These are phyloP conservation scores for Metschnikowia orientalis DNA, from an alignment of 805 yeast species.

Conservation along the genomic window DNA sequence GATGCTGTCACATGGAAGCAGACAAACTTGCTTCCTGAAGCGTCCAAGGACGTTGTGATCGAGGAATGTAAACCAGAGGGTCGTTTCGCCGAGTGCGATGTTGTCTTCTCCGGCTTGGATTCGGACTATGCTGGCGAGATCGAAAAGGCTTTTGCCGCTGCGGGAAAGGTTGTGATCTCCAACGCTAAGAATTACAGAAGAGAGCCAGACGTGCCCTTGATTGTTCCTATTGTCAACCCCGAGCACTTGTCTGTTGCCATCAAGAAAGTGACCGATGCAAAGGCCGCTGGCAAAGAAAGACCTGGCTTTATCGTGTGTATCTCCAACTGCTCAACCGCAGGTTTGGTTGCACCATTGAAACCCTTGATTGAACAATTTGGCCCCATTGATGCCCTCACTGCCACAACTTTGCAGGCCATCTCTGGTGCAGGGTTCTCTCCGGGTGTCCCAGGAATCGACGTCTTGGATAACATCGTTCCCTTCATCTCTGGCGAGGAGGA, in stretches of 20 bases:
- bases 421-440: constrained; percentile 99
- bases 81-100: constrained; percentile 81
- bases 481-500: constrained; percentile 97
- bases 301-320: constrained; percentile 90
- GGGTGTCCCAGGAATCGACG: constrained; percentile 93
- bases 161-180: constrained; percentile 81
- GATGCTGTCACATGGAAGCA: constrained; percentile 96
- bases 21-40: constrained; percentile 71
- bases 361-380: constrained; percentile 91
- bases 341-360: constrained; percentile 91
- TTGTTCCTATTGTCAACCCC: constrained; percentile 93
- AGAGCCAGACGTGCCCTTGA: constrained; percentile 78
- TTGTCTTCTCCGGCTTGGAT: constrained; percentile 93
- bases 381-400: constrained; percentile 78
- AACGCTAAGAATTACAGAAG: constrained; percentile 97
- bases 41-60: constrained; percentile 60
- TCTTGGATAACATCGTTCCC: constrained; percentile 91
- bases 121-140: constrained; percentile 90
- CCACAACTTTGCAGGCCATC: constrained; percentile 94
- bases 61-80: constrained; percentile 70
- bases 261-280: constrained; percentile 51
- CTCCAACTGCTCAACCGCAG: constrained; percentile 98
- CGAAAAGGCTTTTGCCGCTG: constrained; percentile 77
- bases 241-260: constrained; percentile 79
- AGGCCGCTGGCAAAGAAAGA: constrained; percentile 48